phyloP scores from a whole-genome alignment of 176 grass and related monocot species.

The Metroxylon sagu region DNA sequence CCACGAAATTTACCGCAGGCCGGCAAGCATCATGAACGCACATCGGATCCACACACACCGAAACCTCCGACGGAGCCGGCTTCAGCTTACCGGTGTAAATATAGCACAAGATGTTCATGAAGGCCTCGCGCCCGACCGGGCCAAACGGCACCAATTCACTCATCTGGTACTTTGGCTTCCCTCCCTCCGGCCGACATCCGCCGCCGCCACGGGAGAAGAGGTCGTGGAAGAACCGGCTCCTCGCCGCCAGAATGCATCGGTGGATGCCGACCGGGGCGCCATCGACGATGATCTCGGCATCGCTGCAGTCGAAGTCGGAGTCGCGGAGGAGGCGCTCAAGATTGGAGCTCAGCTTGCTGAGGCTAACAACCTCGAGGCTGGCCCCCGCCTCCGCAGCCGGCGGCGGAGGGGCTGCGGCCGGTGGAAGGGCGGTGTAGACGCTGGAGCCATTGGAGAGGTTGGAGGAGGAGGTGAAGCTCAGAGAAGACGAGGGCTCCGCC shows the following conservation, averaged over 20 bases:
- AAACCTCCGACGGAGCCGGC: conserved; percentile 30
- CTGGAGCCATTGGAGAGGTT: conserved; percentile 24
- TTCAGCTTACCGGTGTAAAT: conserved; percentile 80
- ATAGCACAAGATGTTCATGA: conserved; percentile 57
- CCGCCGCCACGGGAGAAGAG: conserved; percentile 32
- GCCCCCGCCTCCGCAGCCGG: conserved; percentile 7
- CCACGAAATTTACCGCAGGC: conserved; percentile 56
- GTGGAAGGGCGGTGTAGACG: not conserved
- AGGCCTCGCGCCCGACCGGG: conserved; percentile 64
- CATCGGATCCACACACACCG: conserved; percentile 53
- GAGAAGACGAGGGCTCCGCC: conserved; percentile 16
- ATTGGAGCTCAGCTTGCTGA: conserved; percentile 64
- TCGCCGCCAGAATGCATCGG: conserved; percentile 79
- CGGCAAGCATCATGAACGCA: conserved; percentile 88
- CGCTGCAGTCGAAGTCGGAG: conserved; percentile 64
- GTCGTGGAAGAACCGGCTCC: conserved; percentile 71
- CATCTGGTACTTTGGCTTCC: conserved; percentile 63
- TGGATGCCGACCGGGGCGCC: conserved; percentile 55
- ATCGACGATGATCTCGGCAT: conserved; percentile 73
- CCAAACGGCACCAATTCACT: conserved; percentile 50
- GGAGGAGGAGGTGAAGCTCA: conserved; percentile 19
- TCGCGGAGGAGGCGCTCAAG: conserved; percentile 65
- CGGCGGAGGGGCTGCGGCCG: conserved; percentile 19
- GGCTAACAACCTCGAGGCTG: conserved; percentile 51
- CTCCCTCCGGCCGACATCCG: conserved; percentile 1